Base-by-base conservation (phyloP, 2,329 filamentous ascomycete species). In the Pseudocercospora pini-densiflorae region DNA sequence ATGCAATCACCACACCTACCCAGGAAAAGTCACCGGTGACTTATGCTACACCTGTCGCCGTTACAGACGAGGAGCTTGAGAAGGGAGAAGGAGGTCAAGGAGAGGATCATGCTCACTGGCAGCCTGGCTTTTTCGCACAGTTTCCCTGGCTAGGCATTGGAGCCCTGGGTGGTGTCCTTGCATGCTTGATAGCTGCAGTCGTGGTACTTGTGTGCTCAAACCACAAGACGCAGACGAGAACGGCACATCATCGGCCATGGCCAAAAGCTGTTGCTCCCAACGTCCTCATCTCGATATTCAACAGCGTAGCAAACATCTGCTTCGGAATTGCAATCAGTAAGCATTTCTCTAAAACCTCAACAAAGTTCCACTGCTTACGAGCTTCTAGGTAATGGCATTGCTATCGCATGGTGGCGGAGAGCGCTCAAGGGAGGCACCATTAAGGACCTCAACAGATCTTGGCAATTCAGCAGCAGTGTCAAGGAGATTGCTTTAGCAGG, bases 391-490 rank as follows among this genome's bases (percentile, higher is more conserved):
- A 71, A 73, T 16, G 71, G 71, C 1, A 66, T 73, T 12, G 68
- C 70, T 1, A 72, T 72, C n/a, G 70, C 71, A 2, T 73, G 71
- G 71, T 73, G 70, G 71, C 61, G 71, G 10, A 65, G 70, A 23
- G 67, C 68, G n/a, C 58, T 73, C 8, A 67, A 68, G 33, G 71
- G 71, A 10, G 67, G 67, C 2, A 72, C 70, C 8, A 70, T 73
- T 23, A 40, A 69, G 19, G 63, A 73, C 9, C 65, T 73, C 1
- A 69, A 73, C 45, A 61, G 61, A 8, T 73, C 71, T 1, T 73
- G 71, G 71, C 51, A 61, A 4, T 73, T 72, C 60, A 70, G 70
- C 64, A 65, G 65, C 23, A 70, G 67, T 23, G 49, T 72, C 23
- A 66, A 70, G 21, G 64, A 70, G 21, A 47, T 72, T 3, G 58